Evolutionary conservation across 495 filamentous ascomycete genomes (phyloP).

Genomic region (Trichocladium antarcticum): DNA sequence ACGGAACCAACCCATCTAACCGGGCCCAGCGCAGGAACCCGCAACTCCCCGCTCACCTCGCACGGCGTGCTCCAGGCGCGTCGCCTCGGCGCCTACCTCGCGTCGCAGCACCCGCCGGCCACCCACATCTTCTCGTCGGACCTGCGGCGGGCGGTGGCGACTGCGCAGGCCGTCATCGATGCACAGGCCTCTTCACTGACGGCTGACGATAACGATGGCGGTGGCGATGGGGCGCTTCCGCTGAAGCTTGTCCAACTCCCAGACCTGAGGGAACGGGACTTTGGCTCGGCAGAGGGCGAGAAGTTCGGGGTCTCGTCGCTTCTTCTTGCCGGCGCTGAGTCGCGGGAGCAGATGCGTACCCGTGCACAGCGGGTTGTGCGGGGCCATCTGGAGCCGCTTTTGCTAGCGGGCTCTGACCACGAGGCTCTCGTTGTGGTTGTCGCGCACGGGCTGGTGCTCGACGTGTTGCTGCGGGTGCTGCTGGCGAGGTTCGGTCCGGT

Average conservation of each 20-base stretch:
- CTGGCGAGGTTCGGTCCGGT: slow-evolving; percentile 26
- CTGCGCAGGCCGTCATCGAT: slow-evolving; percentile 52
- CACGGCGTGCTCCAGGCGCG: slow-evolving; percentile 70
- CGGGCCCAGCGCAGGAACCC: slow-evolving; percentile 56
- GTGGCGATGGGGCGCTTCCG: not conserved
- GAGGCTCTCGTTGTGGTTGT: slow-evolving; percentile 49
- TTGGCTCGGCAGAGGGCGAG: slow-evolving; percentile 57
- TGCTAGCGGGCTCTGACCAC: slow-evolving; percentile 15
- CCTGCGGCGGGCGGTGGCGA: slow-evolving; percentile 59
- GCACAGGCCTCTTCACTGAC: slow-evolving; percentile 29
- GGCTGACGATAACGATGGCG: not conserved
- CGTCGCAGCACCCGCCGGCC: slow-evolving; percentile 31
- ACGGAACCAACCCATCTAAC: slow-evolving; percentile 16
- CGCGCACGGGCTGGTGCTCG: slow-evolving; percentile 71
- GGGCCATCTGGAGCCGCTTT: slow-evolving; percentile 46
- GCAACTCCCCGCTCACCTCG: slow-evolving; percentile 68
- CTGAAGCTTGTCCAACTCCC: slow-evolving; percentile 37
- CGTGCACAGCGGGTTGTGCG: slow-evolving; percentile 55
- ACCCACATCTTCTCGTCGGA: slow-evolving; percentile 68
- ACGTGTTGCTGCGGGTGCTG: slow-evolving; percentile 52
- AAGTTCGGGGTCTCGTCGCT: slow-evolving; percentile 27
- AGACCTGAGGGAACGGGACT: slow-evolving; percentile 61
- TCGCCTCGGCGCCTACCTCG: slow-evolving; percentile 51
- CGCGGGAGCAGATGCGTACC: slow-evolving; percentile 50
- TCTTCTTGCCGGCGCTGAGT: slow-evolving; percentile 35